A percentile compares a stretch with the other conserved stretches of the same genome.
Evolutionary conservation across 2,329 filamentous ascomycete genomes (phyloP).

Genomic region (Beauveria sp.): DNA sequence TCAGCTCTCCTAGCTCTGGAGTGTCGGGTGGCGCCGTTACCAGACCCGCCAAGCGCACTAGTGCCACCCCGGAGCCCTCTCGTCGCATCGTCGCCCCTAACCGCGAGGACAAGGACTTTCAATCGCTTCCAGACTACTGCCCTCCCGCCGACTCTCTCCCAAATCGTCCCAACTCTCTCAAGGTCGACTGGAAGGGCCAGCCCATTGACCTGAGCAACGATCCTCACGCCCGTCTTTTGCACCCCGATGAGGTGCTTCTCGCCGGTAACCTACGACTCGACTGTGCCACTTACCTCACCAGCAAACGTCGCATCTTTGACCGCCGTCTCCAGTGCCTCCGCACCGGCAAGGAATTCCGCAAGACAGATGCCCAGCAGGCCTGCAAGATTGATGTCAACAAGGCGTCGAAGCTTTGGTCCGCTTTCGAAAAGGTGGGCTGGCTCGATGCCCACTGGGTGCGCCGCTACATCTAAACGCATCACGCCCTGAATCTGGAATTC

Average conservation of each 20-base stretch:
- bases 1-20: conserved; percentile 12
- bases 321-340: conserved; percentile 60
- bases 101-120: conserved; percentile 77
- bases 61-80: conserved; percentile 42
- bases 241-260: conserved; percentile 68
- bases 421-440: conserved; percentile 83
- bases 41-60: conserved; percentile 28
- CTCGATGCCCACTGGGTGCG: conserved; percentile 48
- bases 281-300: conserved; percentile 82
- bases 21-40: conserved; percentile 22
- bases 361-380: conserved; percentile 93
- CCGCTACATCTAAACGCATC: conserved; percentile 21
- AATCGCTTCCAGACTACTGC: conserved; percentile 61
- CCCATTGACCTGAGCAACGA: conserved; percentile 69
- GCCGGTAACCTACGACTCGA: conserved; percentile 75
- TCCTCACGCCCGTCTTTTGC: conserved; percentile 61
- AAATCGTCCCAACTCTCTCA: conserved; percentile 60
- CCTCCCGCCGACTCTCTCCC: conserved; percentile 62
- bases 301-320: conserved; percentile 86
- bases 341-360: conserved; percentile 77
- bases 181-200: conserved; percentile 81
- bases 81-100: conserved; percentile 53
- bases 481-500: not conserved
- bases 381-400: conserved; percentile 99
- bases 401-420: conserved; percentile 84